A percentile compares a stretch with the other conserved stretches of the same genome.
Evolutionary conservation across 106 monocot genomes (phyloP).

Genomic region (Iris macrosiphon): DNA sequence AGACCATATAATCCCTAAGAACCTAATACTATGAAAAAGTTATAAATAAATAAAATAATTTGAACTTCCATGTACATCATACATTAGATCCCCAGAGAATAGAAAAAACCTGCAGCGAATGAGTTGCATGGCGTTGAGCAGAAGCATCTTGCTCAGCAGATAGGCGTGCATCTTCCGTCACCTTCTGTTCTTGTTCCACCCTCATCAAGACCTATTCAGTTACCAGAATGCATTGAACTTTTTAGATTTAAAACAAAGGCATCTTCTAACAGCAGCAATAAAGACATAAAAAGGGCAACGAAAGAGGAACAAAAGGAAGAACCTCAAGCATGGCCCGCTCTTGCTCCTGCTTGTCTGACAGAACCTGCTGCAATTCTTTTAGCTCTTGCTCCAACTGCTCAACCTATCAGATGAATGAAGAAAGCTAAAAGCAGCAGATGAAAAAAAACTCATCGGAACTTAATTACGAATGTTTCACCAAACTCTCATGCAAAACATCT

Average conservation of each 20-base stretch:
- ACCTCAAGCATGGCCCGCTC: conserved; percentile 79
- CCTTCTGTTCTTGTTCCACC: conserved; percentile 76
- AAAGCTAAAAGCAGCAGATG: not conserved
- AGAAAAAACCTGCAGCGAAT: conserved; percentile 56
- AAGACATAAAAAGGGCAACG: not conserved
- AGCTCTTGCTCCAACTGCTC: conserved; percentile 73
- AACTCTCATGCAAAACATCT: no score
- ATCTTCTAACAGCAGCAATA: not conserved
- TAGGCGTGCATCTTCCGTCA: conserved; percentile 78
- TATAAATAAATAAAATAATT: not conserved
- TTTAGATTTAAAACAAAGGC: no score
- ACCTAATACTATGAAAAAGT: no score
- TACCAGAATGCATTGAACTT: conserved; percentile 1
- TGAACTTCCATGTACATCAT: not conserved
- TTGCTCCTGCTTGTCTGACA: conserved; percentile 77
- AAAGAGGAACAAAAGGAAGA: not conserved
- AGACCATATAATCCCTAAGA: no score
- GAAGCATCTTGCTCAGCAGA: conserved; percentile 74
- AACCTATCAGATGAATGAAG: conserved; percentile 35
- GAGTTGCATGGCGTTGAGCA: conserved; percentile 60
- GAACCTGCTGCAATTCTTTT: conserved; percentile 40
- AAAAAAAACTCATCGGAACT: not conserved
- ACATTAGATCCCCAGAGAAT: not conserved
- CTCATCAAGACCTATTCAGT: conserved; percentile 55
- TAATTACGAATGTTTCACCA: not conserved